Conservation (phyloP, 768 basidiomycete genomes). For the Lactarius indigo region DNA sequence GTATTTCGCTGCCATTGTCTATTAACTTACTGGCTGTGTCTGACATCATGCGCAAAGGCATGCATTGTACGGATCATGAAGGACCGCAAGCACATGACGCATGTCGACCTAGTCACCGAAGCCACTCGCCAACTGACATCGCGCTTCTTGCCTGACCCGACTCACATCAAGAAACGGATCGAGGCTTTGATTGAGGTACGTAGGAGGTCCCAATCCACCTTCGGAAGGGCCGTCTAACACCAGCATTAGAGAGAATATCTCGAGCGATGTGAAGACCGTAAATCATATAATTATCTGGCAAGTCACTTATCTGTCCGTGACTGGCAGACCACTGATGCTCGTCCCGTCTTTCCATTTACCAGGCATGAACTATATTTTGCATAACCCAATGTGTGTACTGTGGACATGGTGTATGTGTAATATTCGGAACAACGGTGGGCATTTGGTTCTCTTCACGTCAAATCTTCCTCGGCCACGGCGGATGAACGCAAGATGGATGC, state of each 20-base stretch:
- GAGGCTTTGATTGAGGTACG: constrained; percentile 90
- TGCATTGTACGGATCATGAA: constrained; percentile 99
- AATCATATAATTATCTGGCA: constrained; percentile 80
- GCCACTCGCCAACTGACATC: constrained; percentile 80
- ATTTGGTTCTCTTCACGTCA: neutral
- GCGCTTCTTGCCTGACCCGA: constrained; percentile 84
- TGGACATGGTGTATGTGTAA: constrained; percentile 11
- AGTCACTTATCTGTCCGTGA: constrained; percentile 9
- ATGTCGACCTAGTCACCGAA: constrained; percentile 87
- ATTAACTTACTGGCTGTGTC: neutral
- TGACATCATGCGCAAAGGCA: constrained; percentile 51
- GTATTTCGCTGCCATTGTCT: constrained; percentile 29
- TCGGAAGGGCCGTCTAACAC: neutral
- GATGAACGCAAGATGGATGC: neutral
- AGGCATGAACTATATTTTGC: constrained; percentile 21
- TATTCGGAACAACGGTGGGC: neutral
- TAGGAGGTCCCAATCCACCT: constrained; percentile 10
- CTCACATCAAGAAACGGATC: constrained; percentile 88
- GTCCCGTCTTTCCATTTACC: neutral
- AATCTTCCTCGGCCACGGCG: neutral
- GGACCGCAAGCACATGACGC: constrained; percentile 82
- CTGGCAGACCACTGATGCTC: neutral
- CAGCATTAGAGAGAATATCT: constrained; percentile 80
- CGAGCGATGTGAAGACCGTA: constrained; percentile 83
- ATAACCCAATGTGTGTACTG: constrained; percentile 13